Base-by-base conservation (phyloP, 768 basidiomycete species). In the Sistotremastrum niveocremeum region DNA sequence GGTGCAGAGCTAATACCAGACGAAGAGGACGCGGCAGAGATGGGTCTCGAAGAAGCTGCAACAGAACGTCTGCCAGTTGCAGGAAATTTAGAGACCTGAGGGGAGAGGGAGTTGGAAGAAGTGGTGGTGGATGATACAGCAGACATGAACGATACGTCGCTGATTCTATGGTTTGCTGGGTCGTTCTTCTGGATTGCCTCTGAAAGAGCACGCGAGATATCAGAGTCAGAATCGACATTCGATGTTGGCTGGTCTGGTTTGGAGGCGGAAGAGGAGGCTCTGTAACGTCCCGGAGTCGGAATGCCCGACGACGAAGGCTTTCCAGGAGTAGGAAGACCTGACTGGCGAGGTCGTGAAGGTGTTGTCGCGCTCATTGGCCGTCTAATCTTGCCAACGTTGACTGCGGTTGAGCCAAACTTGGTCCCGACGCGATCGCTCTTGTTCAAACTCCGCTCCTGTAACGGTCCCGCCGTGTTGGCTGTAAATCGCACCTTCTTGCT, bases 141-240 rank as follows among this genome's bases (percentile, higher is more conserved):
- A 42, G 68, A 61, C 45, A 57, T 40, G 52, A 61, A 68, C 52
- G 61, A 67, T 50, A 58, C 32, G 37, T 69, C 54, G 41, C 62
- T 62, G 45, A 67, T 53, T 44, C 79, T 75, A 59, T 87, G 84
- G 38, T 74, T 73, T 11, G 81, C 74, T 36, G 85, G 85, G 58
- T 88, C 81, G 54, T 88, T 85, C 45, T 83, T 75, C 57, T 72
- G 81, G 59, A 88, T 76, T 31, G 85, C 85, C 52, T 86, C 84
- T 38, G 71, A 76, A 52, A 88, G 80, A n/a, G 84, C 80, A 54
- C 74, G 74, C 40, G 76, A 71, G 56, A 80, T 74, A 41, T 81
- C 76, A 46, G 66, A 64, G 54, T 80, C 74, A 44, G 57, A 49
- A 31, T 60, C 54, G 34, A 62, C 51, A 33, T 55, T 48, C 36